A percentile compares a stretch with the other conserved stretches of the same genome.
These are phyloP conservation scores for Phytophthora citrophthora DNA, from an alignment of 352 stramenopile genomes.

Conservation along the genomic window DNA sequence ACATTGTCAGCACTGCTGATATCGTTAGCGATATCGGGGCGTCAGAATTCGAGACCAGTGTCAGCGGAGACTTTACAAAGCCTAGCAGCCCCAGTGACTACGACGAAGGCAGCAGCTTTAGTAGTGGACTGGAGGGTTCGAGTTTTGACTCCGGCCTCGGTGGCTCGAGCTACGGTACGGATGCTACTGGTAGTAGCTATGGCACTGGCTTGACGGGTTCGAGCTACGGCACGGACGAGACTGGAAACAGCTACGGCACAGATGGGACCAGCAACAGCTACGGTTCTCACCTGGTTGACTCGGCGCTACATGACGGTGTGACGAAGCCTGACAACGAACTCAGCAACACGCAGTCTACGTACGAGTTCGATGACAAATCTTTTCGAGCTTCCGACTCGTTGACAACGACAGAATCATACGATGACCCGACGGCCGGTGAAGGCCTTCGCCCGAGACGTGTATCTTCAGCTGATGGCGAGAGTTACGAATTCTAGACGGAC, in stretches of 20 bases:
- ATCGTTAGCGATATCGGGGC: conserved; percentile 13
- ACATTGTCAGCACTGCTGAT: conserved; percentile 21
- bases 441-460: conserved; percentile 42
- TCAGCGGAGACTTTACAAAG: conserved; percentile 25
- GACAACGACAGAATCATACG: conserved; percentile 31
- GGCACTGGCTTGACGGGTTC: conserved; percentile 17
- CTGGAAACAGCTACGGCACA: conserved; percentile 24
- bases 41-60: conserved; percentile 19
- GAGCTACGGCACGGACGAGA: conserved; percentile 26
- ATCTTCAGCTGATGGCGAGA: conserved; percentile 63
- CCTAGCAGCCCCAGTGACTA: conserved; percentile 20
- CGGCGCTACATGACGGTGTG: conserved; percentile 9
- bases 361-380: conserved; percentile 51
- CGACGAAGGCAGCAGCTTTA: conserved; percentile 33
- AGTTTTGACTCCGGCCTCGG: conserved; percentile 32
- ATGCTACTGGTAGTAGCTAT: conserved; percentile 33
- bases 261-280: conserved; percentile 23
- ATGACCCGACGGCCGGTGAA: conserved; percentile 19
- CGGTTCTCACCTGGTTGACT: conserved; percentile 25
- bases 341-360: conserved; percentile 44
- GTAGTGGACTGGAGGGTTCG: conserved; percentile 34
- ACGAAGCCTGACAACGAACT: conserved; percentile 25
- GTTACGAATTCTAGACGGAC: conserved; percentile 74
- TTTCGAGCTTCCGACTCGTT: conserved; percentile 40
- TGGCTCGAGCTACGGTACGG: conserved; percentile 33